Evolutionary conservation across 2,329 filamentous ascomycete genomes (phyloP), one percentile per base, ranked within the genome.

Genomic region (Biscogniauxia mediterranea): DNA sequence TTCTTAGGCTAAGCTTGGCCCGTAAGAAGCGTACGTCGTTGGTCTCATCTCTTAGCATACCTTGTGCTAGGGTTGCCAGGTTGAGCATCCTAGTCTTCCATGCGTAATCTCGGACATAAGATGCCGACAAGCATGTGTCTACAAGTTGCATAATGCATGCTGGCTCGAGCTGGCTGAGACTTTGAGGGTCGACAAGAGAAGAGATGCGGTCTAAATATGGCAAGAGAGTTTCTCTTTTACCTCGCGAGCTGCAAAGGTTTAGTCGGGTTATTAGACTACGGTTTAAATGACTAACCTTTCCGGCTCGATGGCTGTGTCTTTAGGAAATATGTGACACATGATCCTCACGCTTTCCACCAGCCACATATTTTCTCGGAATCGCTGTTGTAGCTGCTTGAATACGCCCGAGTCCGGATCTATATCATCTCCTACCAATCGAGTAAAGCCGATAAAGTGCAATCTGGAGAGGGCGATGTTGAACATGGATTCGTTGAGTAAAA

Each of bases 101-200:
- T 17, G 50, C 26, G 19, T 52, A 56, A 9, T 62, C 57, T 6
- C 60, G 46, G 38, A 62, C 54, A 55, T 60, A 59, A 5, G 60
- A 62, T 20, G 57, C 42, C 2, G 60, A 60, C n/a, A 62, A 28
- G 51, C 60, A 54, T 21, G 21, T 42, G 51, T 62, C 57, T 11
- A 57, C 21, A 20, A 62, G 42, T 50, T 62, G 57, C 38, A 54
- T 42, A 25, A 62, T 57, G 50, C 42, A 53, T 52, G 38, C 1
- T 32, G 46, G 20, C 1, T 60, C 20, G 17, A 59, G 7, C 15
- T 57, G 23, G 17, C 26, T 46, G 13, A 15, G 38, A 13, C 57
- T 20, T 26, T 55, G 38, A 20, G 23, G 26, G 20, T 42, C n/a
- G 20, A n/a, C 13, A 2, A 62, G 42, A 26, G 54, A 52, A 15